Percentiles rank a stretch among this genome's conserved stretches.
Conservation (phyloP, 192 early-diverging fungal species). For the Entophlyctis luteolus region DNA sequence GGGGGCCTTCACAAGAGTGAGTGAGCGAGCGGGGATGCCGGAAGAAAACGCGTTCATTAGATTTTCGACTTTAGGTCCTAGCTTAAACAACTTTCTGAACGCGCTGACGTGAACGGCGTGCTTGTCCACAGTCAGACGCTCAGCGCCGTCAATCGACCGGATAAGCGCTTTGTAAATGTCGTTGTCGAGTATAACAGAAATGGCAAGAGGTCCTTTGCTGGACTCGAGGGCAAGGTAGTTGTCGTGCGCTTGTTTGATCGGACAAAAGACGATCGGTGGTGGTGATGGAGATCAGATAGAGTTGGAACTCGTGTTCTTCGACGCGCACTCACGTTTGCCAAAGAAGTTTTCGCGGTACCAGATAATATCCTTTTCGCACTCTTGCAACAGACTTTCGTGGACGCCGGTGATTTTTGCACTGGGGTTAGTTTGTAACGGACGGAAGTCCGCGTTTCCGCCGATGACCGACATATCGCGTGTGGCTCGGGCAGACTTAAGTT, state of each 20-base stretch:
- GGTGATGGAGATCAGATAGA: conserved; percentile 8
- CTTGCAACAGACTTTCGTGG: conserved; percentile 58
- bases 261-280: not conserved
- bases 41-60: conserved; percentile 53
- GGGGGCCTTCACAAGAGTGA: conserved; percentile 58
- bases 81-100: conserved; percentile 41
- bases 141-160: conserved; percentile 52
- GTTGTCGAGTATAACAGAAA: conserved; percentile 47
- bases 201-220: conserved; percentile 47
- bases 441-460: conserved; percentile 48
- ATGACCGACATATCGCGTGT: conserved; percentile 46
- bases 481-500: too few species aligned
- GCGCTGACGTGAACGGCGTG: conserved; percentile 39
- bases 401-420: conserved; percentile 47
- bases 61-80: conserved; percentile 46
- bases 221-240: conserved; percentile 47
- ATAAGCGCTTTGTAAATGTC: conserved; percentile 52
- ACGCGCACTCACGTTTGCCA: conserved; percentile 45
- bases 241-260: conserved; percentile 37
- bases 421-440: conserved; percentile 37
- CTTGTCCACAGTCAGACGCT: conserved; percentile 47
- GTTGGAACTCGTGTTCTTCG: not conserved
- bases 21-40: conserved; percentile 46
- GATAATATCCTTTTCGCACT: conserved; percentile 66
- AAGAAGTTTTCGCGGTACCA: conserved; percentile 65